Conservation (phyloP, 192 early-diverging fungal species). For the Coemansia sp. region DNA sequence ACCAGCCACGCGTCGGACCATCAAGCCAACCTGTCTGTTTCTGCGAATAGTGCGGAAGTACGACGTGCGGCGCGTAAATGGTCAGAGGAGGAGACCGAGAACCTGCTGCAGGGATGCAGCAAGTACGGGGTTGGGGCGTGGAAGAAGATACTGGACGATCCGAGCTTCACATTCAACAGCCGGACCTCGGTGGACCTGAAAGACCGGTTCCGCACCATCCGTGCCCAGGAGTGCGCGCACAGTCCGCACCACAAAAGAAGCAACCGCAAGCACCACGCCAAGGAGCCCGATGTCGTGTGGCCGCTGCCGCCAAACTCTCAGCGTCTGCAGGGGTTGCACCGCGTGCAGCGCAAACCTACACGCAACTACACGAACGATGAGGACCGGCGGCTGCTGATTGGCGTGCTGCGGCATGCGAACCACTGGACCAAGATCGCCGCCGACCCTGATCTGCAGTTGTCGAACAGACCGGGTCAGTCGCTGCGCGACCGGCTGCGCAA, state of each 20-base stretch:
- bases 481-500: slow-evolving; percentile 55
- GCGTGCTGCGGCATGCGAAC: slow-evolving; percentile 49
- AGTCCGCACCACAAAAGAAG: slow-evolving; percentile 25
- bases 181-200: slow-evolving; percentile 55
- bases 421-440: slow-evolving; percentile 56
- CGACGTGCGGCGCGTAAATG: slow-evolving; percentile 53
- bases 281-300: slow-evolving; percentile 56
- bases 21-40: not conserved
- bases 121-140: slow-evolving; percentile 55
- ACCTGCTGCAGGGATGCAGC: slow-evolving; percentile 42
- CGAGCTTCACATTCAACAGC: slow-evolving; percentile 48
- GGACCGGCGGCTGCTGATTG: slow-evolving; percentile 46
- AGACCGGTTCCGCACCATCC: slow-evolving; percentile 55
- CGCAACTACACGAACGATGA: slow-evolving; percentile 55
- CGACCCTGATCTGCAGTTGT: slow-evolving; percentile 45
- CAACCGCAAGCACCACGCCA: slow-evolving; percentile 24
- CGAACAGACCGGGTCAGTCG: slow-evolving; percentile 51
- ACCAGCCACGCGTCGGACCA: slow-evolving; percentile 25
- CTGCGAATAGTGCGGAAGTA: slow-evolving; percentile 12
- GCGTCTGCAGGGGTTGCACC: slow-evolving; percentile 49
- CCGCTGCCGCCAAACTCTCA: slow-evolving; percentile 53
- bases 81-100: slow-evolving; percentile 50
- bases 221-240: slow-evolving; percentile 53
- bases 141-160: slow-evolving; percentile 55
- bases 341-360: slow-evolving; percentile 55